Evolutionary conservation across 2,329 filamentous ascomycete species (phyloP), one percentile per base, ranked within the genome.

Genomic region (Aspergillus candidus): DNA sequence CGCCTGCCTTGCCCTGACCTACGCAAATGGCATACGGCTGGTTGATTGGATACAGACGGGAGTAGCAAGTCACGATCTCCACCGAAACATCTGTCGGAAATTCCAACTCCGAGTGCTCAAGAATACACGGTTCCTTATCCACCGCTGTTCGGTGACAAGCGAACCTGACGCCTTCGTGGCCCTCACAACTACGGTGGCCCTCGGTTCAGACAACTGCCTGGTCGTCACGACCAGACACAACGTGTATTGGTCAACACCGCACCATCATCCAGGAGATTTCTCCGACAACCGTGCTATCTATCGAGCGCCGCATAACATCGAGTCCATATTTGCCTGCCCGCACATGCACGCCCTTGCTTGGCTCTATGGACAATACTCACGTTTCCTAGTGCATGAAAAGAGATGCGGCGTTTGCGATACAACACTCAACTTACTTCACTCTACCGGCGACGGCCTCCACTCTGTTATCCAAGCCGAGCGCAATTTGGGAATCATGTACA

Each of bases 1-100:
- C 22, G 15, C 43, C 31, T 46, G 43, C 8, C 18, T 46, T 22
- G 17, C 43, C 12, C 14, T 46, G 8, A 46, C 39, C 31, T 38
- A 12, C 30, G 4, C 18, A 6, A 15, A 42, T 35, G 38, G 43
- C 8, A 8, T 31, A 11, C 5, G 11, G 14, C 35, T 46, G 6
- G 18, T 22, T 10, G 35, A 31, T 2, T 46, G 43, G 43, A n/a
- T 46, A 12, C 12, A 45, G 32, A 38, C 29, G 6, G 43, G 43
- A 12, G 3, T 11, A 13, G 38, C 39, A 4, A 35, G 35, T 11
- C 17, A 15, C 8, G 3, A 10, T 27, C 39, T 46, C 10, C 43
- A 38, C 11, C 22, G 7, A 27, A 27, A 27, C 22, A 27, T 10
- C 22, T 10, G 3, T 10, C 22, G 8, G 22, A 6, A 27, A 27